These are phyloP conservation scores for Aspergillus ochraceus DNA, from an alignment of 2,329 filamentous ascomycete species.

Conservation along the genomic window DNA sequence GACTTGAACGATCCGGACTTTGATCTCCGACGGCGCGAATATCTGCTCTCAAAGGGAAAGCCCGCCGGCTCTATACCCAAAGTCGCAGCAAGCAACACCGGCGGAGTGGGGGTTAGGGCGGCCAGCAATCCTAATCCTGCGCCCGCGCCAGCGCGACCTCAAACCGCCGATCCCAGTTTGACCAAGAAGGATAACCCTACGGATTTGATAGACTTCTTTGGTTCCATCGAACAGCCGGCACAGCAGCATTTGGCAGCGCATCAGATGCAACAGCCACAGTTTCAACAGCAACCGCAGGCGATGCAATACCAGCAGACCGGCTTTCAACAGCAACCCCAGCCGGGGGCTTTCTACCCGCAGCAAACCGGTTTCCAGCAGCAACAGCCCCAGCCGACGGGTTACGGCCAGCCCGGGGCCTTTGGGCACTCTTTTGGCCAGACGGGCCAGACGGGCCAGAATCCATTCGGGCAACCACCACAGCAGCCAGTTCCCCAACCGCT, in stretches of 20 bases:
- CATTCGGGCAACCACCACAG: slow-evolving; percentile 38
- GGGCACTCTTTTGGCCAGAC: slow-evolving; percentile 32
- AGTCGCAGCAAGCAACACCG: slow-evolving; percentile 24
- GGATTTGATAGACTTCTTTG: slow-evolving; percentile 92
- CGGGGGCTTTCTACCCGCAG: slow-evolving; percentile 21
- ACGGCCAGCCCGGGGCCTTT: slow-evolving; percentile 31
- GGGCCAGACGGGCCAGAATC: slow-evolving; percentile 33
- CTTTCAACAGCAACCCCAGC: slow-evolving; percentile 23
- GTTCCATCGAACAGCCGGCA: slow-evolving; percentile 86
- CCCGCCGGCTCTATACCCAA: slow-evolving; percentile 42
- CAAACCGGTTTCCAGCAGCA: slow-evolving; percentile 35
- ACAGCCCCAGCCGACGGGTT: slow-evolving; percentile 35
- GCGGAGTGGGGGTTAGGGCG: slow-evolving; percentile 20
- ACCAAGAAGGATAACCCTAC: slow-evolving; percentile 48
- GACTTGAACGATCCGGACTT: slow-evolving; percentile 95
- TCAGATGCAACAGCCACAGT: slow-evolving; percentile 40
- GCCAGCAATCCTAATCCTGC: slow-evolving; percentile 28
- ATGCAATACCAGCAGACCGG: slow-evolving; percentile 42
- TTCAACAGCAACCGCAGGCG: slow-evolving; percentile 29
- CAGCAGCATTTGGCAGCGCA: slow-evolving; percentile 61
- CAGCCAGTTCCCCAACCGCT: slow-evolving; percentile 47
- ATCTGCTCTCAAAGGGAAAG: slow-evolving; percentile 80
- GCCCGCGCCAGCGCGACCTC: slow-evolving; percentile 22
- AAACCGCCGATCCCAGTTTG: slow-evolving; percentile 28
- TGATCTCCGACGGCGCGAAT: slow-evolving; percentile 88